Evolutionary conservation across 768 basidiomycete genomes (phyloP).

Genomic region (Tylopilus felleus): DNA sequence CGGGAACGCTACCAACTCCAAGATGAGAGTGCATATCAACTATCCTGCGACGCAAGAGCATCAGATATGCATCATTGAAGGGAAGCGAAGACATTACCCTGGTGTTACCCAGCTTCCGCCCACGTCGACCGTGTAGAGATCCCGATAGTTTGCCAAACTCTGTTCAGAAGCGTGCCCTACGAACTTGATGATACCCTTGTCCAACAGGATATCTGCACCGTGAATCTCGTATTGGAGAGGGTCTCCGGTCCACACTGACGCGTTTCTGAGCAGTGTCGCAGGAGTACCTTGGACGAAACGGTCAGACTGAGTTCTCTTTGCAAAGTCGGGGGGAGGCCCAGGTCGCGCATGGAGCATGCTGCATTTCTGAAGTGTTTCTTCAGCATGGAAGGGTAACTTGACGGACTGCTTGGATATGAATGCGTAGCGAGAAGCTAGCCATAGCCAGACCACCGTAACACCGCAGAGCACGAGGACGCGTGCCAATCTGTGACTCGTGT

Average conservation of each 20-base stretch:
- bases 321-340: conserved; percentile 36
- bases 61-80: conserved; percentile 35
- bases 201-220: conserved; percentile 39
- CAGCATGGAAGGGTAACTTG: conserved; percentile 28
- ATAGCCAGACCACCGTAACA: conserved; percentile 15
- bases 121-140: conserved; percentile 56
- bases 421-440: conserved; percentile 16
- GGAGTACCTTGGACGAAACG: conserved; percentile 37
- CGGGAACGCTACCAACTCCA: conserved; percentile 65
- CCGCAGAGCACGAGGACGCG: conserved; percentile 20
- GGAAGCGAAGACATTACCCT: conserved; percentile 41
- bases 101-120: conserved; percentile 68
- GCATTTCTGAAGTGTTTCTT: conserved; percentile 34
- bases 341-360: conserved; percentile 33
- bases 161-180: conserved; percentile 41
- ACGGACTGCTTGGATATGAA: conserved; percentile 9
- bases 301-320: conserved; percentile 35
- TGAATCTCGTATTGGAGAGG: conserved; percentile 34
- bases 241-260: conserved; percentile 52
- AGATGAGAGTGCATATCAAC: conserved; percentile 81
- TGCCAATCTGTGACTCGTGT: conserved; percentile 9
- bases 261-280: conserved; percentile 43
- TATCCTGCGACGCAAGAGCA: conserved; percentile 28
- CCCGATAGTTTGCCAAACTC: conserved; percentile 32
- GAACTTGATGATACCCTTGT: conserved; percentile 36